These are phyloP conservation scores for Silene conica DNA, from an alignment of 148 eudicot species.

Conservation along the genomic window DNA sequence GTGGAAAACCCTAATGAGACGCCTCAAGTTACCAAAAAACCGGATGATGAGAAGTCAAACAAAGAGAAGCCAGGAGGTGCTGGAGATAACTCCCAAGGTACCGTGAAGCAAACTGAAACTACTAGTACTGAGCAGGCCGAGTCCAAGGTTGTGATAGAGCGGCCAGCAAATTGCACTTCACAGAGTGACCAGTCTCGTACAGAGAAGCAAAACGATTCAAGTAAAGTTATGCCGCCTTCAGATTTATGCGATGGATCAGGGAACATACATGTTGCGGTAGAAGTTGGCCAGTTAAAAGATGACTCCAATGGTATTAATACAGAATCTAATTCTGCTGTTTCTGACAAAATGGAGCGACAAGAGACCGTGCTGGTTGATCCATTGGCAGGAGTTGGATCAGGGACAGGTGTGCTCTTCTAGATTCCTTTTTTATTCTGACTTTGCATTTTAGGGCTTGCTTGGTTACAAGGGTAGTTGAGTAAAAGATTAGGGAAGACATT, in stretches of 20 bases:
- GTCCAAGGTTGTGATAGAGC: slow-evolving; percentile 20
- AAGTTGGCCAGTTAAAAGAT: slow-evolving; percentile 26
- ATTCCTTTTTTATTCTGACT: neutral
- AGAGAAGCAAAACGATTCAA: slow-evolving; percentile 33
- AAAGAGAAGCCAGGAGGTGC: slow-evolving; percentile 10
- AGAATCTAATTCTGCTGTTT: slow-evolving; percentile 31
- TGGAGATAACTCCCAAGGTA: slow-evolving; percentile 16
- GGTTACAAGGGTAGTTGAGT: neutral
- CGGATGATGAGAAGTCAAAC: slow-evolving; percentile 9
- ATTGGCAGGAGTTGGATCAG: slow-evolving; percentile 32
- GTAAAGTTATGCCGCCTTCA: slow-evolving; percentile 39
- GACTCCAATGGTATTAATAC: slow-evolving; percentile 40
- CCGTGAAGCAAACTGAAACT: slow-evolving; percentile 23
- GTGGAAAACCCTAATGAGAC: slow-evolving; percentile 12
- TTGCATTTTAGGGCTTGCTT: neutral
- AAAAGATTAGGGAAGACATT: neutral
- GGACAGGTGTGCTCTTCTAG: slow-evolving; percentile 36
- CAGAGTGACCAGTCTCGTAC: slow-evolving; percentile 28
- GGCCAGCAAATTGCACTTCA: slow-evolving; percentile 25
- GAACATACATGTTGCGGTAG: slow-evolving; percentile 21
- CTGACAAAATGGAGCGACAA: slow-evolving; percentile 34
- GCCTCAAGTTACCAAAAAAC: slow-evolving; percentile 6
- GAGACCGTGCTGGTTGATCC: slow-evolving; percentile 27
- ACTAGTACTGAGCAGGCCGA: slow-evolving; percentile 26
- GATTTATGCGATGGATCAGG: slow-evolving; percentile 32